Percentiles rank a stretch among this genome's conserved stretches.
phyloP scores from a whole-genome alignment of 441 rosid genomes.

The Daphne laureola region DNA sequence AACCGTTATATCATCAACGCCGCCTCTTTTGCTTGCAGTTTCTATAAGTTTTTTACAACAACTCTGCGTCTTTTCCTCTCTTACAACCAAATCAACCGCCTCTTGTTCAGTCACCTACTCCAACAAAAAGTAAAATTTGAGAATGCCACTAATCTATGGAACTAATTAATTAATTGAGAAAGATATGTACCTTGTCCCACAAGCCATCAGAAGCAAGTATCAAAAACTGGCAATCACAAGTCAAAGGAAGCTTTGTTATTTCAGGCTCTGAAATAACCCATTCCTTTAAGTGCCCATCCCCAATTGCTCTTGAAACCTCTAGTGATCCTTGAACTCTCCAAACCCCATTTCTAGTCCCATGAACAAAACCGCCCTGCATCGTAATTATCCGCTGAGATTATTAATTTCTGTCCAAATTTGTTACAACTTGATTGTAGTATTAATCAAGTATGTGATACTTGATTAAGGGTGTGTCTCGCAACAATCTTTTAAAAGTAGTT shows the following conservation, averaged over 20 bases:
- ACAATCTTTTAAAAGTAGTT: too few species aligned
- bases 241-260: constrained; percentile 22
- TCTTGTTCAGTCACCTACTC: constrained; percentile 36
- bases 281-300: constrained; percentile 38
- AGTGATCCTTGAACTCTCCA: constrained; percentile 47
- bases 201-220: constrained; percentile 47
- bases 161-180: too few species aligned
- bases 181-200: constrained; percentile 40
- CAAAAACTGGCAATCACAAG: constrained; percentile 35
- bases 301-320: constrained; percentile 45
- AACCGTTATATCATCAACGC: background rate
- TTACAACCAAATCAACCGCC: constrained; percentile 32
- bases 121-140: background rate
- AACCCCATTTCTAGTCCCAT: constrained; percentile 24
- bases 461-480: too few species aligned
- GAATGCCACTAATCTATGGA: too few species aligned
- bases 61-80: background rate
- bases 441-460: too few species aligned
- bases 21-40: background rate
- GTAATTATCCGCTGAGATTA: background rate
- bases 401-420: too few species aligned
- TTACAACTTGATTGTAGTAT: too few species aligned
- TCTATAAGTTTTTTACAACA: background rate
- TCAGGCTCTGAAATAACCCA: constrained; percentile 49
- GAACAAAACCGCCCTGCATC: constrained; percentile 44